Percentiles rank a stretch among this genome's conserved stretches.
Evolutionary conservation across 208 protist genomes (phyloP).

Genomic region (Leishmania lainsoni): DNA sequence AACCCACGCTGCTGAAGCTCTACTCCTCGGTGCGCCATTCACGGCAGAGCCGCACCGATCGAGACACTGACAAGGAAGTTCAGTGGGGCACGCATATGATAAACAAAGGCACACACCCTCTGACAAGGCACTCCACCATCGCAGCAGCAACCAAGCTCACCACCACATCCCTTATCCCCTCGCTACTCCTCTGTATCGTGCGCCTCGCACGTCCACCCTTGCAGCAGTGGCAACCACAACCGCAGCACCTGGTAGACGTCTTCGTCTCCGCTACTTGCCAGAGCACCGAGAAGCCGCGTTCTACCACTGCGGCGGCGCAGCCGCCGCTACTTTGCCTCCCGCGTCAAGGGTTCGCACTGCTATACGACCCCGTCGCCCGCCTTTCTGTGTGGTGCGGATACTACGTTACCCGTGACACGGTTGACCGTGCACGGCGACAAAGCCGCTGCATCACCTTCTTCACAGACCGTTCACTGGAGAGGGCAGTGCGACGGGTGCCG

Average conservation of each 20-base stretch:
- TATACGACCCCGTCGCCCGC: slow-evolving; percentile 46
- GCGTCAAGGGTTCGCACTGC: slow-evolving; percentile 44
- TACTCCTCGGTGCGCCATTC: background rate
- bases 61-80: background rate
- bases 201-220: slow-evolving; percentile 1
- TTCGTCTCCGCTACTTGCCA: slow-evolving; percentile 4
- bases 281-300: background rate
- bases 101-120: background rate
- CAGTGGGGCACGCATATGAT: slow-evolving; percentile 25
- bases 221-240: slow-evolving; percentile 7
- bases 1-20: slow-evolving; percentile 19
- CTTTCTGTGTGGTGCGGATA: slow-evolving; percentile 58
- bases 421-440: slow-evolving; percentile 33
- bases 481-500: slow-evolving; percentile 17
- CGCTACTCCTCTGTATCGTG: background rate
- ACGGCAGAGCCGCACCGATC: too few relatives aligned
- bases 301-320: background rate
- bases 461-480: slow-evolving; percentile 43
- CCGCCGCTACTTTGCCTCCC: slow-evolving; percentile 30
- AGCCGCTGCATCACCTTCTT: slow-evolving; percentile 32
- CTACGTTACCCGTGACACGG: slow-evolving; percentile 31
- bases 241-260: slow-evolving; percentile 13
- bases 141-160: background rate
- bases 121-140: background rate
- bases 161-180: background rate